These are phyloP conservation scores for Dothiorella sarmentorum DNA, from an alignment of 2,329 filamentous ascomycete genomes.

Conservation along the genomic window DNA sequence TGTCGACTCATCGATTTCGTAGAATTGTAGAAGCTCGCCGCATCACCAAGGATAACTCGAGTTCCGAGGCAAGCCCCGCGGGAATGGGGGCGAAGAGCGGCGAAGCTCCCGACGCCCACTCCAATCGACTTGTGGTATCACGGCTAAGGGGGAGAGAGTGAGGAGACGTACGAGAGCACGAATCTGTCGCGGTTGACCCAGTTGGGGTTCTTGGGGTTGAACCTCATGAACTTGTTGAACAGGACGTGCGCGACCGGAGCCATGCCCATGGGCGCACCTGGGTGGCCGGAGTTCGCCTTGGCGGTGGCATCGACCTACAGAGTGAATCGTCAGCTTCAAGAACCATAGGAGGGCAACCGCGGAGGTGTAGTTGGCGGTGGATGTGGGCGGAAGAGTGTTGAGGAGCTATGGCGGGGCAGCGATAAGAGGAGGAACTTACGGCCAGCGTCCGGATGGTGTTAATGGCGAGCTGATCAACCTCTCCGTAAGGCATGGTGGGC, in stretches of 20 bases:
- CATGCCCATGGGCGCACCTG: conserved; percentile 97
- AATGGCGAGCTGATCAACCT: conserved; percentile 85
- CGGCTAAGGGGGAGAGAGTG: not conserved
- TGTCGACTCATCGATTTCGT: too few species aligned
- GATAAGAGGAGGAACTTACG: conserved; percentile 58
- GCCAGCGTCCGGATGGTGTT: conserved; percentile 97
- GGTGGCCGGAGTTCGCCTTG: conserved; percentile 95
- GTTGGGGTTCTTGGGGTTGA: conserved; percentile 98
- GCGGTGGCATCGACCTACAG: conserved; percentile 92
- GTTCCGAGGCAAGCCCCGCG: not conserved
- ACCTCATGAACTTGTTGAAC: conserved; percentile 98
- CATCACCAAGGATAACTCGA: not conserved
- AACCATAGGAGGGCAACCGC: not conserved
- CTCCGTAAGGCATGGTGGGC: conserved; percentile 77
- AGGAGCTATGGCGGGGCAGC: conserved; percentile 21
- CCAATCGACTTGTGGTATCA: not conserved
- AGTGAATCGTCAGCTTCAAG: conserved; percentile 33
- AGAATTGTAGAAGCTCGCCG: not conserved
- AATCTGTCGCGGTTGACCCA: conserved; percentile 98
- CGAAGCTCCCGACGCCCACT: not conserved
- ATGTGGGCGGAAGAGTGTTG: conserved; percentile 23
- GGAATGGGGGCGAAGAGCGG: not conserved
- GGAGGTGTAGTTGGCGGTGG: conserved; percentile 5
- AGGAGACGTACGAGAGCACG: conserved; percentile 84
- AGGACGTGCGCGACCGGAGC: conserved; percentile 94